Conservation (phyloP, 768 basidiomycete genomes). For the Russula sp. region DNA sequence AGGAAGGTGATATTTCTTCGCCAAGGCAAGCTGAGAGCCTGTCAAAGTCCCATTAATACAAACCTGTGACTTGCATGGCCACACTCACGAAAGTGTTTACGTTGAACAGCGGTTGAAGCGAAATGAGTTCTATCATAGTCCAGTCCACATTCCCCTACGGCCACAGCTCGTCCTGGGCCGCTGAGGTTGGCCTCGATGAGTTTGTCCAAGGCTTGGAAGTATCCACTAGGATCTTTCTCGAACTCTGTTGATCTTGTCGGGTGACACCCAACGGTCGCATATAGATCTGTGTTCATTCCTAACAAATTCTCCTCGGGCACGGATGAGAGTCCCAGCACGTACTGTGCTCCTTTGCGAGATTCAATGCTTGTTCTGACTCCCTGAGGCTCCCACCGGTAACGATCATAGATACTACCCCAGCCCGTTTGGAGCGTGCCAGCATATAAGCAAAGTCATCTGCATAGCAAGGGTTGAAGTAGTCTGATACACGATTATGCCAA, state of each 20-base stretch:
- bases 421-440: conserved; percentile 51
- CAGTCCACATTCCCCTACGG: conserved; percentile 78
- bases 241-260: conserved; percentile 74
- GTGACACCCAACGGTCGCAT: conserved; percentile 76
- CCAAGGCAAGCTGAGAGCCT: conserved; percentile 59
- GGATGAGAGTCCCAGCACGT: neutral
- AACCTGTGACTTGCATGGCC: neutral
- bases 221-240: conserved; percentile 55
- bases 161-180: conserved; percentile 59
- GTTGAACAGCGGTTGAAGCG: conserved; percentile 57
- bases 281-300: conserved; percentile 43
- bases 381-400: conserved; percentile 70
- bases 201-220: conserved; percentile 55
- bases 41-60: neutral
- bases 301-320: neutral
- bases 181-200: conserved; percentile 50
- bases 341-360: conserved; percentile 60
- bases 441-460: conserved; percentile 64
- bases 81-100: conserved; percentile 57
- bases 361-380: conserved; percentile 59
- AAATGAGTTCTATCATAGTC: conserved; percentile 78
- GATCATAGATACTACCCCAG: conserved; percentile 68
- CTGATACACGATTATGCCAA: neutral
- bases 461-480: neutral
- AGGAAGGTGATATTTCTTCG: conserved; percentile 69